Evolutionary conservation across 257 asterid genomes (phyloP).

Genomic region (Forsythia viridissima): DNA sequence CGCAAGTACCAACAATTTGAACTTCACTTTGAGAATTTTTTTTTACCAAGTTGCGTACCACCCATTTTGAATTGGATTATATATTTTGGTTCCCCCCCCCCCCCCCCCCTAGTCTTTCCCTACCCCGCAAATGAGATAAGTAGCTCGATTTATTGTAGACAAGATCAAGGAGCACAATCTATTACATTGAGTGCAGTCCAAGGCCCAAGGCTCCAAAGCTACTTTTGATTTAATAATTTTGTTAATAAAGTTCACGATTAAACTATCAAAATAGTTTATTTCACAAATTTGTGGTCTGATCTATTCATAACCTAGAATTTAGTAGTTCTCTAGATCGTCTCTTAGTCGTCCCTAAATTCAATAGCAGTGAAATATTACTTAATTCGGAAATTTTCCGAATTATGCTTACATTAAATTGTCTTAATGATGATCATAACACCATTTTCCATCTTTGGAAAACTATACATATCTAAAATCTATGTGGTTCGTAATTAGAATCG

Average conservation of each 20-base stretch:
- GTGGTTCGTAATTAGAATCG: not conserved
- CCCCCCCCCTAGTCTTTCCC: not conserved
- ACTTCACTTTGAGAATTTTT: not conserved
- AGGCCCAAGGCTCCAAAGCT: not conserved
- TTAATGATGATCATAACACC: too few species aligned
- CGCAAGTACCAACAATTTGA: not conserved
- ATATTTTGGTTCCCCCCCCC: not conserved
- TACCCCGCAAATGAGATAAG: not conserved
- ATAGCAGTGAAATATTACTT: not conserved
- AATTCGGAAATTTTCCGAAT: not conserved
- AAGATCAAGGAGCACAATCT: not conserved
- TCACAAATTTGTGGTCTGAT: too few species aligned
- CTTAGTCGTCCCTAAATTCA: too few species aligned
- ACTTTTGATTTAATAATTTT: too few species aligned
- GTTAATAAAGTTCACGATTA: too few species aligned
- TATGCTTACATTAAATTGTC: too few species aligned
- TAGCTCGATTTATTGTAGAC: not conserved
- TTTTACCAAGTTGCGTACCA: too few species aligned
- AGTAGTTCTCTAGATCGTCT: too few species aligned
- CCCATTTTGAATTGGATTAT: not conserved
- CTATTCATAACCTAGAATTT: too few species aligned
- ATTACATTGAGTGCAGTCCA: not conserved
- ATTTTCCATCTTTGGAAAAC: too few species aligned
- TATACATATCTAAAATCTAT: too few species aligned
- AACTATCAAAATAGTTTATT: too few species aligned